These are phyloP conservation scores for Bathelium albidoporum DNA, from an alignment of 495 filamentous ascomycete genomes.

Conservation along the genomic window DNA sequence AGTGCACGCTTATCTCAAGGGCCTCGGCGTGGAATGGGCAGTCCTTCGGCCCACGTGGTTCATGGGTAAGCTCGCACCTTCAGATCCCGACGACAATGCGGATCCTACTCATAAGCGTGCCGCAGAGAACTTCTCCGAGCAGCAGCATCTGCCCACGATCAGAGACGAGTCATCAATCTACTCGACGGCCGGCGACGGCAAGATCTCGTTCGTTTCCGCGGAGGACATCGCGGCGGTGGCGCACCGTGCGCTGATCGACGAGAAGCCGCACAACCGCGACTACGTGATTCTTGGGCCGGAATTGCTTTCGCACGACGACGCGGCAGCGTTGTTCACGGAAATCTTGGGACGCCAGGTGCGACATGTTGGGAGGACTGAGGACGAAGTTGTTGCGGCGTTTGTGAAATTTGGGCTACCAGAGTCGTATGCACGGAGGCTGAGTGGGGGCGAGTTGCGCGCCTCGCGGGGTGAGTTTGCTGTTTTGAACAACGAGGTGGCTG, in stretches of 20 bases:
- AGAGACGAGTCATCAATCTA: constrained; percentile 3
- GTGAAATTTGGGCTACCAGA: background rate
- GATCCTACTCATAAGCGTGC: background rate
- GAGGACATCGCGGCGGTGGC: constrained; percentile 4
- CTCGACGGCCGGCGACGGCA: background rate
- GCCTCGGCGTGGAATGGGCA: background rate
- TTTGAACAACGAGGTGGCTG: background rate
- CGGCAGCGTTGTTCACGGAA: background rate
- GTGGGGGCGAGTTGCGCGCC: background rate
- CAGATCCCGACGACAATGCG: background rate
- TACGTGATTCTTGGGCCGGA: constrained; percentile 1
- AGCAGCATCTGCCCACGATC: constrained; percentile 3
- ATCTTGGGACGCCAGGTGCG: background rate
- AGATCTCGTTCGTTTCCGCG: background rate
- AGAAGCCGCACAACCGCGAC: constrained; percentile 1
- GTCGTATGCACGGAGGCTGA: background rate
- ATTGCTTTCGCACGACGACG: background rate
- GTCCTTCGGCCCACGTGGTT: constrained; percentile 7
- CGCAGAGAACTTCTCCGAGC: constrained; percentile 1
- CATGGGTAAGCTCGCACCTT: background rate
- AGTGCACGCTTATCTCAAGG: background rate
- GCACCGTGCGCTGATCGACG: background rate
- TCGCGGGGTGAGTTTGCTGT: background rate
- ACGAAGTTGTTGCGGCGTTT: background rate
- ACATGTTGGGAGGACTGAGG: background rate